Evolutionary conservation across 1,139 yeast genomes (phyloP).

Genomic region (Hansenula sp.): DNA sequence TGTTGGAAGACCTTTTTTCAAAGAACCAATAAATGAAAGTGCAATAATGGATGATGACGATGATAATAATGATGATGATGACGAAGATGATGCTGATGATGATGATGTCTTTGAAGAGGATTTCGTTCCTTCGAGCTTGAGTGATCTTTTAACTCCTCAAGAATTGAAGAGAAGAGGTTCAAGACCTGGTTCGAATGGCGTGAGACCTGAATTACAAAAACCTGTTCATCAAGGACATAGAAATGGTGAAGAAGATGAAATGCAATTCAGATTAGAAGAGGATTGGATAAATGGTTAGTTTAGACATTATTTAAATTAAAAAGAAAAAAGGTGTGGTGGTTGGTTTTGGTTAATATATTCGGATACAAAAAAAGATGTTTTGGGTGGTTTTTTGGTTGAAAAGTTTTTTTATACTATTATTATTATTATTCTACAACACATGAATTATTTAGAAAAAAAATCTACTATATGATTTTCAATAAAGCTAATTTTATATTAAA

Average conservation of each 20-base stretch:
- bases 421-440: not conserved
- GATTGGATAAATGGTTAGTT: not conserved
- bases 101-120: constrained; percentile 53
- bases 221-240: not conserved
- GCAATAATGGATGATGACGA: constrained; percentile 40
- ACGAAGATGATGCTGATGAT: constrained; percentile 22
- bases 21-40: constrained; percentile 25
- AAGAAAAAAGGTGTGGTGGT: too few relatives aligned
- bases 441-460: too few relatives aligned
- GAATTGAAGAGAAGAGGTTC: constrained; percentile 67
- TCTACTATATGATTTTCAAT: too few relatives aligned
- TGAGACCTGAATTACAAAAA: constrained; percentile 4
- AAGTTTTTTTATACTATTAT: too few relatives aligned
- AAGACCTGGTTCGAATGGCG: constrained; percentile 54
- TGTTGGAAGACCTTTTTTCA: constrained; percentile 10
- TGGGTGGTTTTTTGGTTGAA: too few relatives aligned
- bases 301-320: too few relatives aligned
- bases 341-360: too few relatives aligned
- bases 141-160: constrained; percentile 74
- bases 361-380: too few relatives aligned
- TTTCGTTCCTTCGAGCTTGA: constrained; percentile 70
- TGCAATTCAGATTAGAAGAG: constrained; percentile 2
- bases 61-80: constrained; percentile 28
- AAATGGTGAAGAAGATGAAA: not conserved
- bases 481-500: too few relatives aligned